A percentile compares a stretch with the other conserved stretches of the same genome.
phyloP scores from a whole-genome alignment of 2,329 filamentous ascomycete species.

The Xylariaceae sp. region DNA sequence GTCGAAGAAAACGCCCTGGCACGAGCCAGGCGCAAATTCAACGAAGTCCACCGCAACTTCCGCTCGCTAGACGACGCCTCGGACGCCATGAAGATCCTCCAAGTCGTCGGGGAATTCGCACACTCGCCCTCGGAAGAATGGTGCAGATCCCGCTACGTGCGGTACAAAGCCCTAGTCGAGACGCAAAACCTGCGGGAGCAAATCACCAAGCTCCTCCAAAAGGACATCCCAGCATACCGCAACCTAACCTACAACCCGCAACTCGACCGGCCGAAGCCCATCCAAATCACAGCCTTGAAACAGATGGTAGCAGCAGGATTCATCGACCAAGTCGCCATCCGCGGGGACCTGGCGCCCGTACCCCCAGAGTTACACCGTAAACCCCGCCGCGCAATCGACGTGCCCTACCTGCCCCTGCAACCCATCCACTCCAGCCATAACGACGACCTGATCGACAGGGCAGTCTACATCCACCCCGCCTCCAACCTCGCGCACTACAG shows the following conservation, averaged over 20 bases:
- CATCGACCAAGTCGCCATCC: conserved; percentile 90
- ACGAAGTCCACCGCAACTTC: conserved; percentile 74
- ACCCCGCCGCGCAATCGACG: conserved; percentile 82
- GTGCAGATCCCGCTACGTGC: conserved; percentile 81
- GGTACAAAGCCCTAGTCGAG: conserved; percentile 83
- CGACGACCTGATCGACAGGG: conserved; percentile 48
- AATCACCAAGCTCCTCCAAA: conserved; percentile 74
- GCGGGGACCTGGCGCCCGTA: conserved; percentile 77
- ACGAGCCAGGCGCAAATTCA: conserved; percentile 58
- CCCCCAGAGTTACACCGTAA: conserved; percentile 66
- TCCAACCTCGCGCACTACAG: conserved; percentile 73
- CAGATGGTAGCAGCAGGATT: conserved; percentile 92
- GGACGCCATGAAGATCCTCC: conserved; percentile 87
- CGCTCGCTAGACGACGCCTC: conserved; percentile 77
- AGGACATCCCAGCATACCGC: conserved; percentile 66
- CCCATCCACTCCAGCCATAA: conserved; percentile 51
- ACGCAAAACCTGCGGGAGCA: conserved; percentile 79
- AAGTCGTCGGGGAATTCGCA: conserved; percentile 83
- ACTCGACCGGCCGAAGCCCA: conserved; percentile 58
- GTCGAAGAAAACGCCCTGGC: conserved; percentile 69
- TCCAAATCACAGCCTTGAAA: conserved; percentile 76
- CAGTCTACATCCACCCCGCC: conserved; percentile 84
- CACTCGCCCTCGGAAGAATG: conserved; percentile 66
- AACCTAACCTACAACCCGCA: conserved; percentile 55
- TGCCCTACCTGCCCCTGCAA: conserved; percentile 85